These are phyloP conservation scores for Cornus florida DNA, from an alignment of 148 eudicot species.

Conservation along the genomic window DNA sequence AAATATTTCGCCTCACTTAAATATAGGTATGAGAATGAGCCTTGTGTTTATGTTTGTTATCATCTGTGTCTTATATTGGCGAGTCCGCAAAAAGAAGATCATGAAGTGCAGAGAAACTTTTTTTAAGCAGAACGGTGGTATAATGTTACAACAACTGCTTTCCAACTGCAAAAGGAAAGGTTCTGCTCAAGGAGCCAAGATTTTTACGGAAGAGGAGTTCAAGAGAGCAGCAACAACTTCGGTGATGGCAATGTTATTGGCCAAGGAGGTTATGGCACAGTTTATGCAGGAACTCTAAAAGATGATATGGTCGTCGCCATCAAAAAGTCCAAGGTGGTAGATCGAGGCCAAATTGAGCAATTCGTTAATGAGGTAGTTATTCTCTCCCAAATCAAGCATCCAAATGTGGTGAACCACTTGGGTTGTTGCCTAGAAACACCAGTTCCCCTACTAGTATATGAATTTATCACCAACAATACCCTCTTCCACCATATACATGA, in stretches of 20 bases:
- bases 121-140: background rate
- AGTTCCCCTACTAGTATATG: slow-evolving; percentile 15
- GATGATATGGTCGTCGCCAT: background rate
- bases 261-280: background rate
- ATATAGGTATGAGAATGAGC: background rate
- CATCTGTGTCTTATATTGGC: background rate
- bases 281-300: background rate
- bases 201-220: background rate
- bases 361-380: background rate
- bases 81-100: background rate
- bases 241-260: background rate
- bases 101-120: background rate
- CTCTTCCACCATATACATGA: slow-evolving; percentile 18
- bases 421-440: slow-evolving; percentile 6
- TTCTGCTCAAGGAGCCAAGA: background rate
- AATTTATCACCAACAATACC: slow-evolving; percentile 16
- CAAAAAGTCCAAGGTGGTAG: background rate
- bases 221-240: background rate
- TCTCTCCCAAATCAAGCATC: background rate
- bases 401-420: background rate
- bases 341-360: background rate
- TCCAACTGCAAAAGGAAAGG: background rate
- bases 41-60: background rate
- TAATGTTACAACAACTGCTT: background rate
- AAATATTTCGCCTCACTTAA: background rate